These are phyloP conservation scores for Aureobasidium namibiae DNA, from an alignment of 2,329 filamentous ascomycete genomes.

Conservation along the genomic window DNA sequence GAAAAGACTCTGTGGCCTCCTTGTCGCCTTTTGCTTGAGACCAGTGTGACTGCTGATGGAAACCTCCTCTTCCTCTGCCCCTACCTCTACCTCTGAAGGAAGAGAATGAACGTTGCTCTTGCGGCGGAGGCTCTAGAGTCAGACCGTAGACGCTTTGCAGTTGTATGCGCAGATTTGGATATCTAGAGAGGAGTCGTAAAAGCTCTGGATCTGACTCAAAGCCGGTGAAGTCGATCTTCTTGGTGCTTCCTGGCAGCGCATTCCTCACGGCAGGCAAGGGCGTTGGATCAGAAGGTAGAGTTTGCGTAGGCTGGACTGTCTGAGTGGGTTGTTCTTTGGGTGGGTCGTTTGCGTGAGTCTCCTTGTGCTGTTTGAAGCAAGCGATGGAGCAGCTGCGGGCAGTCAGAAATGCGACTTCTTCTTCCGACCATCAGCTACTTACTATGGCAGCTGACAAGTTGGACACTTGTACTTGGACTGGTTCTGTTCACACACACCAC, in stretches of 20 bases:
- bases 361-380: slow-evolving; percentile 32
- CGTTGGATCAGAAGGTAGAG: neutral
- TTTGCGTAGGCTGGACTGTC: neutral
- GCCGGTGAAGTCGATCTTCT: slow-evolving; percentile 22
- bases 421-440: slow-evolving; percentile 13
- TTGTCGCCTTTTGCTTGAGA: slow-evolving; percentile 30
- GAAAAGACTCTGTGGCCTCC: slow-evolving; percentile 23
- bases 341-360: slow-evolving; percentile 20
- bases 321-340: neutral
- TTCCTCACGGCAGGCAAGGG: neutral
- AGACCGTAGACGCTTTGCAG: slow-evolving; percentile 27
- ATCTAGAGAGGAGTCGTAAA: slow-evolving; percentile 25
- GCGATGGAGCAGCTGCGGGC: slow-evolving; percentile 28
- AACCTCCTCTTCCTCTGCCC: slow-evolving; percentile 17
- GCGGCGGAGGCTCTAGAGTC: slow-evolving; percentile 28
- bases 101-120: slow-evolving; percentile 19
- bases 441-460: slow-evolving; percentile 40
- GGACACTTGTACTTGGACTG: slow-evolving; percentile 45
- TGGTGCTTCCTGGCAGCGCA: slow-evolving; percentile 1
- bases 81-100: slow-evolving; percentile 8
- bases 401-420: neutral
- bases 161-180: slow-evolving; percentile 26
- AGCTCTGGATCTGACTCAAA: slow-evolving; percentile 27
- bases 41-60: slow-evolving; percentile 25
- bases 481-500: slow-evolving; percentile 35